Base-by-base conservation (phyloP, 352 stramenopile species). In the Phytophthora hybrid region DNA sequence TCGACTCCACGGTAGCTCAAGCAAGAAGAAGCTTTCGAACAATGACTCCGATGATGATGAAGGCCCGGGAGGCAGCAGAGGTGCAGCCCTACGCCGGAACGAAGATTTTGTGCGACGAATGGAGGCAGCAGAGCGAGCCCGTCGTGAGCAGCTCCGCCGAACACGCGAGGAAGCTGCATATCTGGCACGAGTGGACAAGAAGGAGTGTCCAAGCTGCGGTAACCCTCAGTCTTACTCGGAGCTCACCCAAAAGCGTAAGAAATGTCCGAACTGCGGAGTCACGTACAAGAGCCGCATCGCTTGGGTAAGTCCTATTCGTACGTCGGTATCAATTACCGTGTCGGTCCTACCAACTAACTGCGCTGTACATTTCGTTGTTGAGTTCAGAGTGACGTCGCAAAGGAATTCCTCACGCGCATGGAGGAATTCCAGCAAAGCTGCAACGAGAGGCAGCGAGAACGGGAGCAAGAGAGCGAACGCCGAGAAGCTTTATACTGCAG, bases 231-330 rank as follows among this genome's bases (percentile, higher is more conserved):
- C 85, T 55, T 93, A 93, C 61, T 78, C 85, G 37, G 87, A 94
- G 64, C 78, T 93, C 23, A 86, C 83, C 3, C 87, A 94, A 53
- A 94, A 94, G 79, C 81, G 87, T 11, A 94, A 92, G 62, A 92
- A 92, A 32, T 94, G 85, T 47, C 87, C 85, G 18, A 94, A 94
- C 59, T 94, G 87, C 59, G 85, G 84, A 19, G 79, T 90, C 44
- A 78, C 80, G 10, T 94, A 94, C 74, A 84, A 81, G 63, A 88
- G 73, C 39, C 84, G 83, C 29, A 79, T 93, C 37, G 82, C 85
- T 3, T 94, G 87, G 87, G 87, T 92, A 52, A 47, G 76, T 81
- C 59, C 55, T 31, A 31, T 34, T 39, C 23, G 31, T 44, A 46
- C 39, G 0, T 18, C 13, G 13, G 39, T n/a, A 46, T 7, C 14